Evolutionary conservation across 345 rosid species (phyloP).

Genomic region (Citrus unshiu): DNA sequence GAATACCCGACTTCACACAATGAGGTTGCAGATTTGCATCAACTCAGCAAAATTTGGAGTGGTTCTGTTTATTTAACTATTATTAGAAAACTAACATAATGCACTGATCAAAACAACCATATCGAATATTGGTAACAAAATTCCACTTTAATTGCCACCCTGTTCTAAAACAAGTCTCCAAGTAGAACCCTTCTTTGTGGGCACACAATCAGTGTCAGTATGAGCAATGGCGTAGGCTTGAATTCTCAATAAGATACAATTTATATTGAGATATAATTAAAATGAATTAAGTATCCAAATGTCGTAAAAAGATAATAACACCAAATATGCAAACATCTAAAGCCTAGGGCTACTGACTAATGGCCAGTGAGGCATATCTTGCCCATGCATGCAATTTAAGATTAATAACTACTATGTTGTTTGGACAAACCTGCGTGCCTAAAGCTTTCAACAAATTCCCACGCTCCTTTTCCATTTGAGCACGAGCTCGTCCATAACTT

Average conservation of each 20-base stretch:
- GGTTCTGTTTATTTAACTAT: background rate
- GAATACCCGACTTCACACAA: background rate
- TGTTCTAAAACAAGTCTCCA: background rate
- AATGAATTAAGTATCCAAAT: background rate
- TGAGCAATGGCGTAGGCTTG: background rate
- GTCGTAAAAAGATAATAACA: background rate
- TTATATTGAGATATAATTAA: background rate
- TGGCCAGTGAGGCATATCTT: background rate
- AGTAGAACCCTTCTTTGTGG: background rate
- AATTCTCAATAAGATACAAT: background rate
- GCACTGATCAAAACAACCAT: background rate
- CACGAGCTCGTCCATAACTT: conserved; percentile 59
- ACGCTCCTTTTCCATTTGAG: conserved; percentile 87
- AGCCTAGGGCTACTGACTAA: background rate
- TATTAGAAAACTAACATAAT: background rate
- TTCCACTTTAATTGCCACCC: background rate
- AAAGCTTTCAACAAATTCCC: conserved; percentile 77
- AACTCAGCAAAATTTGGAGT: background rate
- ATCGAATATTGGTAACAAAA: background rate
- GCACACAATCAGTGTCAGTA: background rate
- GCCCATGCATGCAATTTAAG: background rate
- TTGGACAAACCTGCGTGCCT: conserved; percentile 77
- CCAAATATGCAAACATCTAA: background rate
- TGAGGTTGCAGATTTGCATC: background rate
- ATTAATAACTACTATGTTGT: background rate